Conservation (phyloP, 805 yeast species). For the Saccharomycopsis sp. region DNA sequence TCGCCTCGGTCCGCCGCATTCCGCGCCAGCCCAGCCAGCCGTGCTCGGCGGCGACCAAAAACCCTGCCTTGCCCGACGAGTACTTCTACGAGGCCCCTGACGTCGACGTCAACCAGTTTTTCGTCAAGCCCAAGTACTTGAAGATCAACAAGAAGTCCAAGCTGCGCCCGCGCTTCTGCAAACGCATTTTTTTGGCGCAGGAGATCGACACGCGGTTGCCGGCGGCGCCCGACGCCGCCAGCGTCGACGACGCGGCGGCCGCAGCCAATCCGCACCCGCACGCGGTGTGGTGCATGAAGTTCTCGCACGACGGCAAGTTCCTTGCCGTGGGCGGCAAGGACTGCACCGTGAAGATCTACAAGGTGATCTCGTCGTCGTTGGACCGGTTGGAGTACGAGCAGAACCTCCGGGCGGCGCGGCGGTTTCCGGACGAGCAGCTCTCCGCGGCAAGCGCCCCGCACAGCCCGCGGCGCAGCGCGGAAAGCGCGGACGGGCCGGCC, state of each 20-base stretch:
- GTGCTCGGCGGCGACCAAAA: neutral
- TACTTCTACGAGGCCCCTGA: conserved; percentile 12
- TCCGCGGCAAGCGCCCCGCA: neutral
- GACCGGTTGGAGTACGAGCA: conserved; percentile 48
- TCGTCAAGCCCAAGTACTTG: conserved; percentile 19
- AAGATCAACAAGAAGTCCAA: conserved; percentile 6
- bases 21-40: neutral
- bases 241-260: neutral
- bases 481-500: neutral
- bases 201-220: conserved; percentile 10
- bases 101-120: conserved; percentile 15
- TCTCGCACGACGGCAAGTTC: conserved; percentile 73
- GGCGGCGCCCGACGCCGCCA: neutral
- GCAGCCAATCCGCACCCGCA: neutral
- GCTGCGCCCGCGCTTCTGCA: conserved; percentile 3
- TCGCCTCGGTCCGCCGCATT: neutral
- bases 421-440: neutral
- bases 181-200: conserved; percentile 19
- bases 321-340: conserved; percentile 83
- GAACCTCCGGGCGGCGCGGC: neutral
- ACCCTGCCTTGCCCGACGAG: conserved; percentile 7
- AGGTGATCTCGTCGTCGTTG: conserved; percentile 65
- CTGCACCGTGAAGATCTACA: conserved; percentile 63
- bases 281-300: conserved; percentile 70
- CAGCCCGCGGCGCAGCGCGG: neutral